Base-by-base conservation (phyloP, 2,329 filamentous ascomycete species). In the Colletotrichum cuscutae region DNA sequence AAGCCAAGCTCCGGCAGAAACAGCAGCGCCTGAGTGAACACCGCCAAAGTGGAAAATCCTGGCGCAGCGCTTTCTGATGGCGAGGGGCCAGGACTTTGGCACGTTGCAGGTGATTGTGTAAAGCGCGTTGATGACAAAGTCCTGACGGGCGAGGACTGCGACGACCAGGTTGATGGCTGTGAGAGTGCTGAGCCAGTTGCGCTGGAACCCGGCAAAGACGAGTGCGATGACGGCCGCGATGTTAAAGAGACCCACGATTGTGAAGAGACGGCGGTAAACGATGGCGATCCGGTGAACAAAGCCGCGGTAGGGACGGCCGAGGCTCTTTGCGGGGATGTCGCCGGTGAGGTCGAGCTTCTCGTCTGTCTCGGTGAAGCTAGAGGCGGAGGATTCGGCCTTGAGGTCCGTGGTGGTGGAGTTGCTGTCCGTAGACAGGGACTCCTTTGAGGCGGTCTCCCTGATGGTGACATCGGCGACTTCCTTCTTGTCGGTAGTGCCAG, bases 231-330 rank as follows among this genome's bases (percentile, higher is more conserved):
- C 81, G 32, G 87, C 88, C 49, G 82, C 82, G 56, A 86, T 75
- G 75, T 91, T 91, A 72, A 82, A 77, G 37, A 89, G 75, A 72
- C 87, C 85, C 26, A 89, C 81, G 11, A 89, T 60, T 57, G 86
- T 86, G 78, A 91, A 90, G 5, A 91, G 84, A 7, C 86, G 84
- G 37, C 89, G 86, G 76, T 91, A 91, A 28, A 87, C 82, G 64
- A 87, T 87, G 76, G 89, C 83, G 70, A 89, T 78, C 26, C 83
- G 82, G 76, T 84, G 81, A 32, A 83, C 79, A 49, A 87, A 74
- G 62, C 82, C 83, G 60, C 84, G 81, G 70, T 80, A 79, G 4
- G 81, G 82, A 49, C 83, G 83, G 1, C 78, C 76, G 28, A 81
- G 79, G 13, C 79, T 80, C 78, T 88, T 88, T 7, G 75, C 77